Conservation (phyloP, 768 basidiomycete genomes). For the Rhizopogon salebrosus region DNA sequence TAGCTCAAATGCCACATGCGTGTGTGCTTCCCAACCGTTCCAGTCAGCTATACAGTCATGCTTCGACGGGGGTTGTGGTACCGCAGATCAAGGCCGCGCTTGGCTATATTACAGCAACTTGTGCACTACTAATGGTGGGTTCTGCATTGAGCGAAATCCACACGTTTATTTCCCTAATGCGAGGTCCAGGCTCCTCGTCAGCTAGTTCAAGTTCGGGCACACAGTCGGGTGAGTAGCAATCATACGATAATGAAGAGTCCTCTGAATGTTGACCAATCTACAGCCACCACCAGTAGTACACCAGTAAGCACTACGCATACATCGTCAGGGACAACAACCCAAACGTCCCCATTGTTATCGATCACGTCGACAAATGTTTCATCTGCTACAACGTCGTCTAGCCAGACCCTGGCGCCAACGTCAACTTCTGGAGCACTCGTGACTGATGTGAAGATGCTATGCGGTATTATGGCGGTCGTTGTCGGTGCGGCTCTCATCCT, state of each 20-base stretch:
- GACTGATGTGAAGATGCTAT: background rate
- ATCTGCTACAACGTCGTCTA: background rate
- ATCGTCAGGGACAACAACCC: background rate
- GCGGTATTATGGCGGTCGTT: background rate
- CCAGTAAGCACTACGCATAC: background rate
- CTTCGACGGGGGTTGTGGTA: background rate
- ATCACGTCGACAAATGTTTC: background rate
- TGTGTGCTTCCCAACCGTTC: background rate
- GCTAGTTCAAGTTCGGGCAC: background rate
- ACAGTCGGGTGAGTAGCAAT: background rate
- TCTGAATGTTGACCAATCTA: background rate
- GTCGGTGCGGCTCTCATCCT: background rate
- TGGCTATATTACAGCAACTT: background rate
- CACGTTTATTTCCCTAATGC: background rate
- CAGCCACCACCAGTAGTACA: background rate
- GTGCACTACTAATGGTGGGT: background rate
- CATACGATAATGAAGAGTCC: background rate
- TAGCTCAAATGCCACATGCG: background rate
- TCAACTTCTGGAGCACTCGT: conserved; percentile 1
- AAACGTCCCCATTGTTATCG: background rate
- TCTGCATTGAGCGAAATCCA: background rate
- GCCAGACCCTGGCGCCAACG: background rate
- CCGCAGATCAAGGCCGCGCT: background rate
- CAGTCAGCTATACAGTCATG: background rate
- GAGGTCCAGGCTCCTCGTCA: background rate